Conservation (phyloP, 345 rosid genomes). For the Ceriops decandra region DNA sequence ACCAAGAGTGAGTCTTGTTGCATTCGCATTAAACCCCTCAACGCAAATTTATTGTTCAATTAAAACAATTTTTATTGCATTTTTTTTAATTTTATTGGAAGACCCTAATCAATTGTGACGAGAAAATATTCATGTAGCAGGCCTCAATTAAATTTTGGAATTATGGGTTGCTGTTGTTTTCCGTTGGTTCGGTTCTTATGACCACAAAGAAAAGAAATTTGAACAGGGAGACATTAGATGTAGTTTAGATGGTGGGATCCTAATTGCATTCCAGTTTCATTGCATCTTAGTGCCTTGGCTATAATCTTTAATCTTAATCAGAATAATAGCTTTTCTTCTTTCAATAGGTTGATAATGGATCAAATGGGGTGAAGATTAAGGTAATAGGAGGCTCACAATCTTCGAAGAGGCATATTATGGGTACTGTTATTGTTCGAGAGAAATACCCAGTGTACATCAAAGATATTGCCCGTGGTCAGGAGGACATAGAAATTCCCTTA, state of each 20-base stretch:
- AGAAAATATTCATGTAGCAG: too few relatives aligned
- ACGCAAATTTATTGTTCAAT: not conserved
- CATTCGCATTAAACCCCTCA: not conserved
- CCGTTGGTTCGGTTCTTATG: too few relatives aligned
- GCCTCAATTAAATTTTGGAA: too few relatives aligned
- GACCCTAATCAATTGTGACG: too few relatives aligned
- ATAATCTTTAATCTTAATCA: not conserved
- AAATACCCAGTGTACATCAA: constrained; percentile 19
- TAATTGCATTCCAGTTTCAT: not conserved
- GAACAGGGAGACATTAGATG: too few relatives aligned
- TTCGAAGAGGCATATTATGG: not conserved
- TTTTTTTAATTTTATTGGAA: not conserved
- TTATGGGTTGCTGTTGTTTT: too few relatives aligned
- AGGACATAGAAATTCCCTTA: constrained; percentile 12
- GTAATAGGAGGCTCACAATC: not conserved
- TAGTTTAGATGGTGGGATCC: too few relatives aligned
- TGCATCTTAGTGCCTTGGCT: not conserved
- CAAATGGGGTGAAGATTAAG: not conserved
- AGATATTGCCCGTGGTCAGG: constrained; percentile 35
- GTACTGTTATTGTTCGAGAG: constrained; percentile 1
- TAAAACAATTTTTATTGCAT: not conserved
- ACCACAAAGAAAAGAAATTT: too few relatives aligned
- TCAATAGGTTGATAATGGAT: not conserved
- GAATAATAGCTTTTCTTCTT: not conserved
- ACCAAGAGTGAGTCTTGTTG: not conserved